These are phyloP conservation scores for Xylariomycetidae sp. DNA, from an alignment of 2,329 filamentous ascomycete genomes.

Conservation along the genomic window DNA sequence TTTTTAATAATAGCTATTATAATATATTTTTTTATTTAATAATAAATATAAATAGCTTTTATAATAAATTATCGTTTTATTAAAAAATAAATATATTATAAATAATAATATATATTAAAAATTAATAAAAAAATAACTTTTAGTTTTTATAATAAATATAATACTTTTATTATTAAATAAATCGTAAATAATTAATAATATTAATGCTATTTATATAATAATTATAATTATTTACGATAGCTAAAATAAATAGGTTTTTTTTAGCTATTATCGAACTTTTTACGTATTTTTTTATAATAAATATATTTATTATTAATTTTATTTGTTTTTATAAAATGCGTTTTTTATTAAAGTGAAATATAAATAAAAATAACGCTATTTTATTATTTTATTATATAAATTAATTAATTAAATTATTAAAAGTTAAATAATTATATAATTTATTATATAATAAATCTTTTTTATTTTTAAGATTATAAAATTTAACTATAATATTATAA, in stretches of 20 bases:
- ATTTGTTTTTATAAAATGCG: neutral
- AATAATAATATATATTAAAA: no score
- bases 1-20: no score
- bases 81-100: no score
- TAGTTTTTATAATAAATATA: neutral
- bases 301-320: neutral
- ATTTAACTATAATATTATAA: no score
- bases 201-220: neutral
- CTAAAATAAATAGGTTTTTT: neutral
- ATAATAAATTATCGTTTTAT: no score
- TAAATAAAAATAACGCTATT: neutral
- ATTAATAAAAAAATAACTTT: no score
- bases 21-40: no score
- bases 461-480: no score
- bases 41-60: no score
- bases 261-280: neutral
- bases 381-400: neutral
- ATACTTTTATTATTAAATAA: neutral
- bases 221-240: slow-evolving; percentile 2
- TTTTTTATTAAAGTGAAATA: neutral
- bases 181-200: neutral
- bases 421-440: no score
- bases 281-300: neutral
- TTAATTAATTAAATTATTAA: slow-evolving; percentile 1
- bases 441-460: no score